Base-by-base conservation (phyloP, 2,329 filamentous ascomycete genomes). In the Penicillium paneum region DNA sequence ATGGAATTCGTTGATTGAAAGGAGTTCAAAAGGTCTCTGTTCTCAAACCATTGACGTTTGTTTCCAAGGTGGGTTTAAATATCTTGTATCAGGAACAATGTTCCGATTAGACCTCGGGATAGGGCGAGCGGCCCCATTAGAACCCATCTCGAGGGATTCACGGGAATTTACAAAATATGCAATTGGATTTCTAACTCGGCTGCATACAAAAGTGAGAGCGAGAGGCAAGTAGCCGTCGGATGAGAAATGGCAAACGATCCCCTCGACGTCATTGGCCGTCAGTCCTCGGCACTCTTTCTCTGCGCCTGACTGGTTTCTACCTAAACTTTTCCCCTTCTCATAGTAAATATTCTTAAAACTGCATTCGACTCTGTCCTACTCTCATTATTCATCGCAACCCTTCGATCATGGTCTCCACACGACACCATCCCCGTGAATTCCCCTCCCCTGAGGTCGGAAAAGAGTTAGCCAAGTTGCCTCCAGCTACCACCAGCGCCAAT, bases 371-470 rank as follows among this genome's bases (percentile, higher is more conserved):
- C 19, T n/a, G 34, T 28, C 12, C 5, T 17, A 36, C 21, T 13
- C 17, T 11, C 34, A 39, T 39, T 29, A 8, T 8, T 19, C 4
- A 47, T 29, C n/a, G 21, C 8, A 26, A 19, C 15, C 12, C 8
- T 28, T 34, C 3, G 28, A 53, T 40, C 8, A 53, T 84, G 82
- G 81, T 83, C 49, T 81, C 79, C 32, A 83, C 81, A 35, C 79
- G 81, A 61, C 75, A 79, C 21, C 81, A 83, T 61, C 80, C 81
- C 26, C 65, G 72, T 41, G 77, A 79, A 36, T 83, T 82, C 60
- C 71, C 77, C 36, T 65, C 73, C 36, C 66, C 71, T 17, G 54
- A 66, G 34, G 58, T 66, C 34, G 52, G 60, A 28, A 57, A 66
- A 32, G 54, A 63, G 56, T 51, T 61, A 46, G 59, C 49, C 61